Conservation (phyloP, 2,329 filamentous ascomycete species). For the Alternaria viburni region DNA sequence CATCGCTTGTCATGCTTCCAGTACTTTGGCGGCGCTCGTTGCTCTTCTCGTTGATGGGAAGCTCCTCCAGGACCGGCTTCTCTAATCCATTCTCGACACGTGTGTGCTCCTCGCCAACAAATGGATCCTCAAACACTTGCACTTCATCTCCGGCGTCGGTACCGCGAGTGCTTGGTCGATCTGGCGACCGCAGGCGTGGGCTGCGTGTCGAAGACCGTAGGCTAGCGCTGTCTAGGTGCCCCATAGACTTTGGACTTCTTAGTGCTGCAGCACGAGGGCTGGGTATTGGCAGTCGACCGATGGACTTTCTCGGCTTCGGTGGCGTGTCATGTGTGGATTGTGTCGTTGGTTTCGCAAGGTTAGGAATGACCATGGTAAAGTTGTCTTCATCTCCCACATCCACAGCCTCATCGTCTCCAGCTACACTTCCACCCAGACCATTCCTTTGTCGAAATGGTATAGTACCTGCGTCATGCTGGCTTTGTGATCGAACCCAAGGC, state of each 20-base stretch:
- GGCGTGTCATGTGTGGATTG: constrained; percentile 42
- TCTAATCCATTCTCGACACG: constrained; percentile 39
- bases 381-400: constrained; percentile 54
- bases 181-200: constrained; percentile 40
- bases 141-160: constrained; percentile 51
- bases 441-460: constrained; percentile 47
- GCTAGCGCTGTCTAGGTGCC: constrained; percentile 22
- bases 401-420: constrained; percentile 48
- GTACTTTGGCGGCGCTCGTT: constrained; percentile 42
- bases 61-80: constrained; percentile 57
- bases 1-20: constrained; percentile 32
- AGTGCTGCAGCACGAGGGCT: constrained; percentile 36
- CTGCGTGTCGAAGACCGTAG: constrained; percentile 35
- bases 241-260: constrained; percentile 41
- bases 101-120: constrained; percentile 47
- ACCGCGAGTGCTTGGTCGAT: constrained; percentile 41
- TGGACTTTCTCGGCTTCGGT: constrained; percentile 35
- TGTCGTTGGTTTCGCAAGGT: constrained; percentile 34
- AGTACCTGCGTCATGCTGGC: constrained; percentile 35
- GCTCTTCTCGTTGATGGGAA: constrained; percentile 58
- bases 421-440: constrained; percentile 47
- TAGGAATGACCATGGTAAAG: constrained; percentile 60
- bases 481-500: constrained; percentile 49
- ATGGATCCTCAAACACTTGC: constrained; percentile 62
- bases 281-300: constrained; percentile 32